These are phyloP conservation scores for Pseudoperonospora humuli DNA, from an alignment of 352 stramenopile species.

Conservation along the genomic window DNA sequence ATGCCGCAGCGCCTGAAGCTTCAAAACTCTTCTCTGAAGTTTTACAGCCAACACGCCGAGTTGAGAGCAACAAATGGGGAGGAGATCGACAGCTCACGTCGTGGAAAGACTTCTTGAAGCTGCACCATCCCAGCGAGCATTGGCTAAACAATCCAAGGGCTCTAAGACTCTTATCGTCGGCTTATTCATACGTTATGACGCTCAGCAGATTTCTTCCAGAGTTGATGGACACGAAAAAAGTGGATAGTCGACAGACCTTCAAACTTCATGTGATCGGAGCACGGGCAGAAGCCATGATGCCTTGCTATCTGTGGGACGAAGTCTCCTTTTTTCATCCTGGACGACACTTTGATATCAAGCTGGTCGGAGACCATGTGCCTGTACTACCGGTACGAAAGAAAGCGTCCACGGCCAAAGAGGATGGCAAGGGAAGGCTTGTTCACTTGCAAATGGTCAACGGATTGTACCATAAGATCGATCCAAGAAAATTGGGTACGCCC, in stretches of 20 bases:
- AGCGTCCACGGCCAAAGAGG: slow-evolving; percentile 1
- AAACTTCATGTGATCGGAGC: slow-evolving; percentile 55
- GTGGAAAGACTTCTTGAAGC: slow-evolving; percentile 41
- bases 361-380: slow-evolving; percentile 63
- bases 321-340: slow-evolving; percentile 34
- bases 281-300: slow-evolving; percentile 69
- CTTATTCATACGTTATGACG: slow-evolving; percentile 67
- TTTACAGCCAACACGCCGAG: slow-evolving; percentile 20
- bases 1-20: slow-evolving; percentile 26
- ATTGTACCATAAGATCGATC: slow-evolving; percentile 42
- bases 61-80: slow-evolving; percentile 9
- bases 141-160: slow-evolving; percentile 29
- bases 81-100: slow-evolving; percentile 11
- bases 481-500: slow-evolving; percentile 16
- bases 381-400: slow-evolving; percentile 25
- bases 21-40: slow-evolving; percentile 39
- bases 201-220: slow-evolving; percentile 36
- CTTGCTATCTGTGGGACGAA: slow-evolving; percentile 58
- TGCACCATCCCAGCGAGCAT: slow-evolving; percentile 25
- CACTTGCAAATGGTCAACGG: slow-evolving; percentile 37
- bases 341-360: slow-evolving; percentile 33
- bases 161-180: slow-evolving; percentile 48
- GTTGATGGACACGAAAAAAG: slow-evolving; percentile 6
- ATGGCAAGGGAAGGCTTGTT: slow-evolving; percentile 18
- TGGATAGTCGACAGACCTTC: slow-evolving; percentile 4